Evolutionary conservation across 2,329 filamentous ascomycete genomes (phyloP).

Genomic region (Scolecobasidium constrictum): DNA sequence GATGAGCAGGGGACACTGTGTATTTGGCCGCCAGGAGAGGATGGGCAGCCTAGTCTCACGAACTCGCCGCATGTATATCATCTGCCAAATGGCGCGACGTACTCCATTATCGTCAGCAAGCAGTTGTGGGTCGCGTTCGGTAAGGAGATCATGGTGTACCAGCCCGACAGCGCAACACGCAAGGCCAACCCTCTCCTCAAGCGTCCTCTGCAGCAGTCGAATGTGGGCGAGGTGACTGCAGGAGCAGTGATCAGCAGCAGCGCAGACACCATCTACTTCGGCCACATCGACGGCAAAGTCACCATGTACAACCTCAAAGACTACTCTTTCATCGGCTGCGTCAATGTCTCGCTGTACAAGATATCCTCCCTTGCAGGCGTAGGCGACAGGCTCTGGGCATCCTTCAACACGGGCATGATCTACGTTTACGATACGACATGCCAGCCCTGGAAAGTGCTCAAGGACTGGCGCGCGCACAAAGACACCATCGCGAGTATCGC

Average conservation of each 20-base stretch:
- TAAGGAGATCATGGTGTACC: conserved; percentile 78
- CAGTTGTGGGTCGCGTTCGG: conserved; percentile 81
- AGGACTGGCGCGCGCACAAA: conserved; percentile 90
- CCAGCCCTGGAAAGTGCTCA: conserved; percentile 80
- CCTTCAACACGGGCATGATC: conserved; percentile 86
- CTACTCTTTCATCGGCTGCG: conserved; percentile 64
- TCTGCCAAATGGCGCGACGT: conserved; percentile 70
- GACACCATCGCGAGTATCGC: conserved; percentile 69
- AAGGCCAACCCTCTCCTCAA: conserved; percentile 54
- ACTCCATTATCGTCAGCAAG: conserved; percentile 76
- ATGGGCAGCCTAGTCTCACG: conserved; percentile 62
- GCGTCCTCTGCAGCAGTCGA: conserved; percentile 57
- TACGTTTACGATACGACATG: conserved; percentile 80
- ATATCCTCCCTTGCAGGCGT: conserved; percentile 79
- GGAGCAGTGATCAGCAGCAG: conserved; percentile 66
- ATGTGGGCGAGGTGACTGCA: conserved; percentile 77
- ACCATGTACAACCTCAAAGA: conserved; percentile 78
- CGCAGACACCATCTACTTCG: conserved; percentile 74
- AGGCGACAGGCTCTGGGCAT: conserved; percentile 79
- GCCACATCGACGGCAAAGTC: conserved; percentile 87
- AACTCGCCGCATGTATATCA: conserved; percentile 68
- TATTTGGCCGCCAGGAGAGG: conserved; percentile 75
- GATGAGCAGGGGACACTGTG: conserved; percentile 81
- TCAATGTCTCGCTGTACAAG: conserved; percentile 89
- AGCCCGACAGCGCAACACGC: conserved; percentile 49